Evolutionary conservation across 1,284 basidiomycete genomes (phyloP).

Genomic region (Tilletia indica): DNA sequence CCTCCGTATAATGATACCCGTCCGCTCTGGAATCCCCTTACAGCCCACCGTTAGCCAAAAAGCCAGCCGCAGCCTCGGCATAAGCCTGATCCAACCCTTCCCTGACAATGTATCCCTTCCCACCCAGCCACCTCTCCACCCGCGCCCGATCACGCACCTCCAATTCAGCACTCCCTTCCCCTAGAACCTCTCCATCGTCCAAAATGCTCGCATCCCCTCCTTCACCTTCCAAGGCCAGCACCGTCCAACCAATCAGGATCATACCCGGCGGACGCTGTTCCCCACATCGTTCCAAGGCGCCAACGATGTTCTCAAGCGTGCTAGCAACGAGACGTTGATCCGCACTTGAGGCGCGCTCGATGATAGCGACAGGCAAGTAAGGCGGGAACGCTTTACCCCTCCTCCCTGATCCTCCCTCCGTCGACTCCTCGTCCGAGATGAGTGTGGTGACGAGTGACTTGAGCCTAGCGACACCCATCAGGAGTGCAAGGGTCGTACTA

Average conservation of each 20-base stretch:
- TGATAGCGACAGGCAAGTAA: slow-evolving; percentile 80
- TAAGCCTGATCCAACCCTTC: slow-evolving; percentile 38
- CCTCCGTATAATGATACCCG: too few species aligned
- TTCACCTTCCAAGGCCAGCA: slow-evolving; percentile 61
- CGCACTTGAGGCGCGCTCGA: slow-evolving; percentile 85
- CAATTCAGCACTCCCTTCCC: neutral
- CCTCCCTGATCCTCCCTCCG: slow-evolving; percentile 57
- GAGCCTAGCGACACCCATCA: slow-evolving; percentile 93
- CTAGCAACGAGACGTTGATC: slow-evolving; percentile 84
- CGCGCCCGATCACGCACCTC: slow-evolving; percentile 27
- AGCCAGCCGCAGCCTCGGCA: neutral
- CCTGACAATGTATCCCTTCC: slow-evolving; percentile 31
- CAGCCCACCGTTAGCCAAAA: neutral
- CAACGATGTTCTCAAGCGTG: slow-evolving; percentile 72
- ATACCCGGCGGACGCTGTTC: slow-evolving; percentile 93
- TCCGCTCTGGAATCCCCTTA: too few species aligned
- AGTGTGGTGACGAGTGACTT: slow-evolving; percentile 70
- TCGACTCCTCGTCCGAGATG: slow-evolving; percentile 28
- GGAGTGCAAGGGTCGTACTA: slow-evolving; percentile 72
- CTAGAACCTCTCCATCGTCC: slow-evolving; percentile 53
- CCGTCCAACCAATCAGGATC: slow-evolving; percentile 89
- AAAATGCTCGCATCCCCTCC: slow-evolving; percentile 61
- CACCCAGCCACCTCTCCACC: slow-evolving; percentile 36
- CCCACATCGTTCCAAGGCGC: slow-evolving; percentile 71
- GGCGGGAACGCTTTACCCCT: slow-evolving; percentile 65